Percentiles rank a stretch among this genome's conserved stretches.
phyloP scores from a whole-genome alignment of 2,329 filamentous ascomycete species.

The Monilinia fructigena region DNA sequence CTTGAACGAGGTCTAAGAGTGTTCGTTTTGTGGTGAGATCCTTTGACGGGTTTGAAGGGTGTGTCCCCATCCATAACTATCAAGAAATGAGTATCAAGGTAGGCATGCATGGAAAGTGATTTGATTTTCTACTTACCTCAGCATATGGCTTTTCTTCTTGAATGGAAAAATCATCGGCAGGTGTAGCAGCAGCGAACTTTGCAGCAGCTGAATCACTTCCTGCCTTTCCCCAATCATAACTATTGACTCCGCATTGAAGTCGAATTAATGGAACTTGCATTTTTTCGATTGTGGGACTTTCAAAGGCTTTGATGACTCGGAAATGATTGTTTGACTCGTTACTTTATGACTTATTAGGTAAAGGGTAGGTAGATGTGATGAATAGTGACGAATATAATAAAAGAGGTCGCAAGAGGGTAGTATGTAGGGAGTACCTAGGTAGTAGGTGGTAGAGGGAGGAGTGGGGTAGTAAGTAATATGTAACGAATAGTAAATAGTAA shows the following conservation, averaged over 20 bases:
- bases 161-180: constrained; percentile 70
- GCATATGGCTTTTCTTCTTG: constrained; percentile 90
- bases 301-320: neutral
- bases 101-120: constrained; percentile 20
- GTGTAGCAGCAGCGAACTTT: constrained; percentile 82
- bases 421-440: too few species aligned
- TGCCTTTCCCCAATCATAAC: constrained; percentile 98
- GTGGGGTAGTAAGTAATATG: too few species aligned
- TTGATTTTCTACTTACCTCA: constrained; percentile 58
- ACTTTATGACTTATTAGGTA: too few species aligned
- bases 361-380: too few species aligned
- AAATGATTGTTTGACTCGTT: too few species aligned
- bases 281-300: neutral
- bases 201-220: constrained; percentile 85
- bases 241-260: constrained; percentile 90
- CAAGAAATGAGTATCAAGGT: constrained; percentile 42
- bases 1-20: constrained; percentile 81
- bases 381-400: too few species aligned
- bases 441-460: too few species aligned
- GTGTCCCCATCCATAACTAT: constrained; percentile 98
- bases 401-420: too few species aligned
- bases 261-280: constrained; percentile 71
- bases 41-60: constrained; percentile 92
- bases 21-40: constrained; percentile 81
- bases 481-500: too few species aligned